Base-by-base conservation (phyloP, 2,329 filamentous ascomycete genomes). In the Beauveria sp. region DNA sequence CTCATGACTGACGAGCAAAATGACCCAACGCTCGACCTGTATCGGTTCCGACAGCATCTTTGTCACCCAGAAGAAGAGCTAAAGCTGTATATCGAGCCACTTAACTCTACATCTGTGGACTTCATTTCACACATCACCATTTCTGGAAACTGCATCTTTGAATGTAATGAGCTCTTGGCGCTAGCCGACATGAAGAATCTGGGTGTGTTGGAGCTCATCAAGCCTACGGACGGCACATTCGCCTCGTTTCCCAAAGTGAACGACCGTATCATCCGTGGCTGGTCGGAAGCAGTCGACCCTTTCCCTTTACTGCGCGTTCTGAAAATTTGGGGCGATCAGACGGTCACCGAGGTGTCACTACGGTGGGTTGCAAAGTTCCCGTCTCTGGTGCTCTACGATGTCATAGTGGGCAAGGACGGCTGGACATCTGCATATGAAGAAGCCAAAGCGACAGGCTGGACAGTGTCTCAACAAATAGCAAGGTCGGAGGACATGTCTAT, bases 241-340 rank as follows among this genome's bases (percentile, higher is more conserved):
- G 62, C 63, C 28, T 58, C 63, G 28, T 76, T 76, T 38, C 75
- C 76, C 3, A 20, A 28, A 14, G 66, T 81, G 6, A 78, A 66
- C 45, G 79, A 83, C 64, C 71, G 77, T 7, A 70, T 83, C 3
- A 60, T 83, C 22, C 72, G 75, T 40, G 75, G 75, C 24, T 83
- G 80, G 79, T 73, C 75, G 0, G 71, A 75, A 51, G 70, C 70
- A 42, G 64, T 70, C 0, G 66, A 73, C 9, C 73, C 79, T 0
- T 83, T 84, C 42, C 79, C 79, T 0, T 50, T 75, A 4, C 72
- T 83, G 47, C 73, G 80, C 5, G 68, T 82, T 18, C 67, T 83
- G 47, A 73, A 75, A 30, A 74, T 83, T 16, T 77, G 76, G 75
- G 75, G 78, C 0, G 69, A 75, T 38, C 66, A 74, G 24, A 70